Evolutionary conservation across 371 early-diverging fungal genomes (phyloP), one percentile per base, ranked within the genome.

Genomic region (Syncephalastrum monosporum): DNA sequence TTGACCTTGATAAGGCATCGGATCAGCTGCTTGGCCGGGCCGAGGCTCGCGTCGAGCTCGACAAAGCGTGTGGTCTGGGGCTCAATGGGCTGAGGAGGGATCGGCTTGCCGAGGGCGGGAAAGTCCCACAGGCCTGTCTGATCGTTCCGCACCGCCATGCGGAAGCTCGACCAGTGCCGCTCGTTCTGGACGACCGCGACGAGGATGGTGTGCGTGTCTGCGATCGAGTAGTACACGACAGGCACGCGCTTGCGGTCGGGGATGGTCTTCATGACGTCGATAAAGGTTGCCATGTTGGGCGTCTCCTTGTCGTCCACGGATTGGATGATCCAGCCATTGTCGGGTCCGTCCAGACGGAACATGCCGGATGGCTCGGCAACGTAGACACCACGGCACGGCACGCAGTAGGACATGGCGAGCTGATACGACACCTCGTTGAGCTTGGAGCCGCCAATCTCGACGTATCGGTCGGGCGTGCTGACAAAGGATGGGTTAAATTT

Each of bases 341-440:
- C 90, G 4, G 87, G 76, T 15, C 90, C 91, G 53, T 88, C 90
- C 29, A 94, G 76, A 44, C 87, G 79, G 55, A 92, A 88, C 85
- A 91, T 74, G 42, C 80, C 80, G n/a, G 69, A 61, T 17, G 77
- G 72, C 25, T 72, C 75, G 33, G 92, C 77, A 5, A 95, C 90
- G 74, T 92, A 93, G 21, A 95, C 92, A 17, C 96, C 94, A 43
- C 82, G 82, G n/a, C 85, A 85, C 4, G 94, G 91, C n/a, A 91
- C 83, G 44, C 82, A 82, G 61, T 87, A 92, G 12, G 84, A 79
- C 52, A 90, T 75, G 0, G 95, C 96, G 19, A 95, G 77, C 73
- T 94, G 95, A 67, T 93, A 96, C 17, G 91, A 90, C 3, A 95
- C 75, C 59, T 92, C 84, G 67, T 95, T 90, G 49, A 95, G 75